Conservation (phyloP, 495 filamentous ascomycete species). For the Penicillium diatomitis region DNA sequence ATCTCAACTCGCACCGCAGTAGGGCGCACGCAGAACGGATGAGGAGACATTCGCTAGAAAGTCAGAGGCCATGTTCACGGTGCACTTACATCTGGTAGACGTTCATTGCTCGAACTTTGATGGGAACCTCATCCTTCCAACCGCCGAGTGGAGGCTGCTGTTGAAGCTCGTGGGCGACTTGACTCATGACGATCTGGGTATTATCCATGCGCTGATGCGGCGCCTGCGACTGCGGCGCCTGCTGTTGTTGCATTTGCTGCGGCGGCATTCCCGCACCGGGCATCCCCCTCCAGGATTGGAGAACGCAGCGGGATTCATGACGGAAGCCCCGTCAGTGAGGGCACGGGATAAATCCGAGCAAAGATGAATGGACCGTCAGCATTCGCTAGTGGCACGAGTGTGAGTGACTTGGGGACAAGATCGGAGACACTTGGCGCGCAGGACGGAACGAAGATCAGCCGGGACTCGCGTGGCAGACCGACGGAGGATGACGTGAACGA, state of each 20-base stretch:
- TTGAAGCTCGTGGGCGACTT: conserved; percentile 30
- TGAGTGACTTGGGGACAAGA: neutral
- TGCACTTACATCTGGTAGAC: conserved; percentile 41
- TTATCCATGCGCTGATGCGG: conserved; percentile 29
- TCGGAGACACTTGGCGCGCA: too few relatives aligned
- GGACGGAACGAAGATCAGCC: neutral
- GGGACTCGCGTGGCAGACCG: neutral
- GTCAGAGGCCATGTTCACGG: neutral
- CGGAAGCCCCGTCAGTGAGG: conserved; percentile 38
- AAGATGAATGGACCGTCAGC: conserved; percentile 25
- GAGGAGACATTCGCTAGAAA: too few relatives aligned
- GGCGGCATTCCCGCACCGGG: conserved; percentile 27
- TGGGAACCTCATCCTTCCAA: conserved; percentile 36
- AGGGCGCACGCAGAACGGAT: too few relatives aligned
- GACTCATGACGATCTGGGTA: conserved; percentile 24
- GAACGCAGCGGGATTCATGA: conserved; percentile 44
- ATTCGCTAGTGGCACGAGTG: conserved; percentile 32
- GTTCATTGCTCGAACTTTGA: conserved; percentile 30
- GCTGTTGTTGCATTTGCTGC: neutral
- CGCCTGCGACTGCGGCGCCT: neutral
- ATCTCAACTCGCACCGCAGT: neutral
- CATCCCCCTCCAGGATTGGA: conserved; percentile 36
- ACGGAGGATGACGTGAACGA: conserved; percentile 1
- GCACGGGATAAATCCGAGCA: conserved; percentile 32
- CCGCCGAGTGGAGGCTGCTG: conserved; percentile 32